Evolutionary conservation across 2,329 filamentous ascomycete species (phyloP), one percentile per base, ranked within the genome.

Genomic region (Paradendryphiella salina): DNA sequence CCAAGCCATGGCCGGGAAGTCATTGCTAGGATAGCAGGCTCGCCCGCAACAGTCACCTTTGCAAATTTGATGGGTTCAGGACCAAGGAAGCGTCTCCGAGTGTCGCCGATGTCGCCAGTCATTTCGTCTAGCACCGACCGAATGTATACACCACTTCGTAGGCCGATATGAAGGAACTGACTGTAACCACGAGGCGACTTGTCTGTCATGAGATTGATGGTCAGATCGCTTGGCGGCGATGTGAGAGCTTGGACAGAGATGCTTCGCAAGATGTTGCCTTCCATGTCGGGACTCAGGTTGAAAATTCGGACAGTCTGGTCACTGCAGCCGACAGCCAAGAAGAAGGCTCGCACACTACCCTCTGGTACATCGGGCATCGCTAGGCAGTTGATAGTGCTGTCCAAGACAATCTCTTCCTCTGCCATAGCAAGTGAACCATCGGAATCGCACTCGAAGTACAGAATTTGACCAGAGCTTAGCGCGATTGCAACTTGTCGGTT

Each of bases 1-100:
- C 92, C 93, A 3, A 99, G 80, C 92, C 93, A 99, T n/a, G 94
- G 89, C 48, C 93, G 85, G 13, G 92, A 95, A 71, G 91, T 96
- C 46, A 97, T 81, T 2, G 90, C 93, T 44, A 99, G 80, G 11
- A 97, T 88, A 34, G 91, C 91, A 5, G 88, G 87, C 59, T 91
- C 88, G 14, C 86, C 86, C 65, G 94, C 86, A 7, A 96, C 89
- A 4, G 87, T 88, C n/a, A 97, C 91, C 60, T 89, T 86, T 73
- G 96, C 96, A 2, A 99, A 81, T 61, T 90, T 90, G 35, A 96
- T 92, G 21, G 90, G 85, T 63, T 94, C 94, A 0, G 92, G 88
- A 0, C 95, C 95, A 7, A 99, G 79, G 75, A 99, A 99, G 49
- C 95, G 91, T 54, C 94, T 94, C 37, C 94, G 83, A 0, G 93